Evolutionary conservation across 2,329 filamentous ascomycete genomes (phyloP).

Genomic region (Colletotrichum coccodes): DNA sequence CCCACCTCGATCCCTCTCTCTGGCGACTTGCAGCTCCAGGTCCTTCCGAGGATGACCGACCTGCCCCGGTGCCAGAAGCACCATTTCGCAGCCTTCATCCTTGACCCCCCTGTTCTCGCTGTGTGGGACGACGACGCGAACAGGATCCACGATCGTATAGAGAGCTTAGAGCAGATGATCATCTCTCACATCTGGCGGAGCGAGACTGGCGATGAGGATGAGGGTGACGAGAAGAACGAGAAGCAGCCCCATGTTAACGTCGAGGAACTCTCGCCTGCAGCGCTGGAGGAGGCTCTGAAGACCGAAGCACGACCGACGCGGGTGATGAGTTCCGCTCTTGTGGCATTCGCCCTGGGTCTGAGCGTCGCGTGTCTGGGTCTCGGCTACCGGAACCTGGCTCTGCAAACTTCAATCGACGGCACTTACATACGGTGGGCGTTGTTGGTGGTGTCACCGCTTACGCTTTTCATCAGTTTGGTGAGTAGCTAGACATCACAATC

Average conservation of each 20-base stretch:
- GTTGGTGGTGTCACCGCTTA: conserved; percentile 59
- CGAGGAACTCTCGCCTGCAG: conserved; percentile 53
- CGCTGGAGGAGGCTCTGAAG: conserved; percentile 49
- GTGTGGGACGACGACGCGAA: conserved; percentile 73
- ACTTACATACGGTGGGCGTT: conserved; percentile 65
- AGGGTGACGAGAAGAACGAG: conserved; percentile 53
- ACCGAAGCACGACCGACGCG: conserved; percentile 59
- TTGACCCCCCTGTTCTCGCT: conserved; percentile 65
- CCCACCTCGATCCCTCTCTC: conserved; percentile 67
- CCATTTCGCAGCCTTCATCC: conserved; percentile 73
- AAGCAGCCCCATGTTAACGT: conserved; percentile 48
- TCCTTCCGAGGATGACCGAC: conserved; percentile 66
- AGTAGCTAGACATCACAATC: conserved; percentile 20
- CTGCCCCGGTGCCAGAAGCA: conserved; percentile 71
- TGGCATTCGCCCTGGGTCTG: conserved; percentile 62
- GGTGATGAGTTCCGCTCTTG: conserved; percentile 65
- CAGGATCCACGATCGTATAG: conserved; percentile 61
- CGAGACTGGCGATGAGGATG: conserved; percentile 47
- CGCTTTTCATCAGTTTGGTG: conserved; percentile 68
- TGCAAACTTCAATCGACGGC: conserved; percentile 63
- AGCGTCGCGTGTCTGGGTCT: conserved; percentile 63
- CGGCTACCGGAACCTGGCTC: conserved; percentile 65
- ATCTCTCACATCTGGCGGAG: conserved; percentile 67
- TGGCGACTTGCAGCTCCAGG: conserved; percentile 68
- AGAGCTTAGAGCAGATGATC: conserved; percentile 61